These are phyloP conservation scores for Trifolium repens DNA, from an alignment of 306 rosid genomes.

Conservation along the genomic window DNA sequence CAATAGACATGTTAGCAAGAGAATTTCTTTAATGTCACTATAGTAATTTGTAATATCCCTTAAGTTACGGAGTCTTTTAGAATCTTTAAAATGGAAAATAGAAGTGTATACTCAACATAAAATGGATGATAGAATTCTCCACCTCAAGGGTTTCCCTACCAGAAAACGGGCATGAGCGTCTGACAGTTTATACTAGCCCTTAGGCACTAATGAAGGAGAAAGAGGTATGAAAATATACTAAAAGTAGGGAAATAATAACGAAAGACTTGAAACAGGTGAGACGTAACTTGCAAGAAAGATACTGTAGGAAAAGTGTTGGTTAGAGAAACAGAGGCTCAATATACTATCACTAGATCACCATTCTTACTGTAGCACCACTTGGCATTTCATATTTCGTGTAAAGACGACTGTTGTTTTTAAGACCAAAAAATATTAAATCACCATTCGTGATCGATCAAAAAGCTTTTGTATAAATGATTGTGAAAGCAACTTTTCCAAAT, in stretches of 20 bases:
- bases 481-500: slow-evolving; percentile 3
- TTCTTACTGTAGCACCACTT: slow-evolving; percentile 2
- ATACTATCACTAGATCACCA: background rate
- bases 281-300: background rate
- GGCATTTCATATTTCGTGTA: slow-evolving; percentile 6
- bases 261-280: background rate
- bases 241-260: background rate
- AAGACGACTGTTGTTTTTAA: background rate
- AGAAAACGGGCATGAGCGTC: background rate
- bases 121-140: background rate
- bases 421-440: background rate
- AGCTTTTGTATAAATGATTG: background rate
- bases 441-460: background rate
- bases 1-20: slow-evolving; percentile 28
- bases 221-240: background rate
- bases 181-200: too few relatives aligned
- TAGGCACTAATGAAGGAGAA: too few relatives aligned
- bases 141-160: background rate
- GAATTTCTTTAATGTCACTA: background rate
- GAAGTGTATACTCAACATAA: background rate
- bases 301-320: background rate
- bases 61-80: background rate
- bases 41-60: background rate
- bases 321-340: background rate
- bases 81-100: background rate